Percentiles rank a stretch among this genome's conserved stretches.
These are phyloP conservation scores for Leccinum pseudoinsigne DNA, from an alignment of 1,284 basidiomycete genomes.

Conservation along the genomic window DNA sequence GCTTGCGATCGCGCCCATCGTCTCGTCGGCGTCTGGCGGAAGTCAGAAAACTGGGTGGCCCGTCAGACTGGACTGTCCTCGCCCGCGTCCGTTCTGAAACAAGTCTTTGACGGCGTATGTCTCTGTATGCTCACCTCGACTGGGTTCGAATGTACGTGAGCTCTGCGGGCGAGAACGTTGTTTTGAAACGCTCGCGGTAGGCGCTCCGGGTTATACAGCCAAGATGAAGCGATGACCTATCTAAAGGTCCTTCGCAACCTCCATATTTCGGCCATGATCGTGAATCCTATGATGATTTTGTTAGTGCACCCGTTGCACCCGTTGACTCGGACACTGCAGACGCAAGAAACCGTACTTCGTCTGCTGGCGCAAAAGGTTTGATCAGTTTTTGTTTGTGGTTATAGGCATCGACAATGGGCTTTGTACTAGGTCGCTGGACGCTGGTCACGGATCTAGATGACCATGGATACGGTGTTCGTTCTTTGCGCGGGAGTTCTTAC, in stretches of 20 bases:
- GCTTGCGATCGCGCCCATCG: conserved; percentile 47
- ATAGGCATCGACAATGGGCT: background rate
- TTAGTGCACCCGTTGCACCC: conserved; percentile 61
- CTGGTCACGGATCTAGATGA: conserved; percentile 62
- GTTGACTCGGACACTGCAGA: conserved; percentile 40
- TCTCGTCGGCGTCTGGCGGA: conserved; percentile 55
- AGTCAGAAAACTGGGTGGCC: conserved; percentile 54
- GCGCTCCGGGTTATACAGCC: conserved; percentile 63
- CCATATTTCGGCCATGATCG: conserved; percentile 54
- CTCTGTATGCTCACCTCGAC: conserved; percentile 70
- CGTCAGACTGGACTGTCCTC: conserved; percentile 35
- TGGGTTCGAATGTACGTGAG: conserved; percentile 59
- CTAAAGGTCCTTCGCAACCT: conserved; percentile 62
- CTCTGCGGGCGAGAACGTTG: background rate
- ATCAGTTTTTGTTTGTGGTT: conserved; percentile 2
- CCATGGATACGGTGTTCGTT: conserved; percentile 64
- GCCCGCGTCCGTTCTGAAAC: conserved; percentile 35
- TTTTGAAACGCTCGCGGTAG: conserved; percentile 32
- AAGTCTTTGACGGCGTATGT: conserved; percentile 65
- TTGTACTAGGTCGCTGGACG: conserved; percentile 45
- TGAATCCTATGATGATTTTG: conserved; percentile 56
- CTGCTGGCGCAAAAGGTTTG: conserved; percentile 53
- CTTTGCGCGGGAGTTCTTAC: conserved; percentile 70
- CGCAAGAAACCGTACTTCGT: conserved; percentile 59
- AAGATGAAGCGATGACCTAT: conserved; percentile 55